These are phyloP conservation scores for Morella rubra DNA, from an alignment of 306 rosid genomes.

Conservation along the genomic window DNA sequence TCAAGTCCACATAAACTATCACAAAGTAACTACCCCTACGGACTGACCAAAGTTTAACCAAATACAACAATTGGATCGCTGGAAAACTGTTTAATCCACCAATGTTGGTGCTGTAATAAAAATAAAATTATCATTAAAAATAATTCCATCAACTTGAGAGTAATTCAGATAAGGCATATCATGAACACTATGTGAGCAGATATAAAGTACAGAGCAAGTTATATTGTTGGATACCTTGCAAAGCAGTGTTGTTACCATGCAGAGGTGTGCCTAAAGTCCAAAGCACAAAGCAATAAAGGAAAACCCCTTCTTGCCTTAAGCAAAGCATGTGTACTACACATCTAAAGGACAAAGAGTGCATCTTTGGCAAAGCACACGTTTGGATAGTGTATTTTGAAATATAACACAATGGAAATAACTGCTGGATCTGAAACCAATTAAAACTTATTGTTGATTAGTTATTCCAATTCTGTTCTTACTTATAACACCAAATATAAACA, in stretches of 20 bases:
- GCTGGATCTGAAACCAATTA: background rate
- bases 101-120: background rate
- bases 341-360: background rate
- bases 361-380: no score
- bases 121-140: background rate
- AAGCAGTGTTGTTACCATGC: background rate
- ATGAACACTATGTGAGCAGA: no score
- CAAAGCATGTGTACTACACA: background rate
- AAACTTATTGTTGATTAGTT: background rate
- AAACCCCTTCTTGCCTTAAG: background rate
- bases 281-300: background rate
- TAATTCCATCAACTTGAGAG: background rate
- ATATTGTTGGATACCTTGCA: background rate
- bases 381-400: no score
- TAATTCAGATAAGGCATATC: background rate
- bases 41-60: background rate
- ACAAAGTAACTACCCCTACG: background rate
- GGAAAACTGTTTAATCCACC: background rate
- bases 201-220: background rate
- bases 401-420: background rate
- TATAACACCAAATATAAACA: background rate
- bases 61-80: background rate
- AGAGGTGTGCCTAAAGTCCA: background rate
- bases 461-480: background rate
- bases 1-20: background rate